Percentiles rank a stretch among this genome's conserved stretches.
phyloP scores from a whole-genome alignment of 805 yeast genomes.

The Yarrowia phangngaensis region DNA sequence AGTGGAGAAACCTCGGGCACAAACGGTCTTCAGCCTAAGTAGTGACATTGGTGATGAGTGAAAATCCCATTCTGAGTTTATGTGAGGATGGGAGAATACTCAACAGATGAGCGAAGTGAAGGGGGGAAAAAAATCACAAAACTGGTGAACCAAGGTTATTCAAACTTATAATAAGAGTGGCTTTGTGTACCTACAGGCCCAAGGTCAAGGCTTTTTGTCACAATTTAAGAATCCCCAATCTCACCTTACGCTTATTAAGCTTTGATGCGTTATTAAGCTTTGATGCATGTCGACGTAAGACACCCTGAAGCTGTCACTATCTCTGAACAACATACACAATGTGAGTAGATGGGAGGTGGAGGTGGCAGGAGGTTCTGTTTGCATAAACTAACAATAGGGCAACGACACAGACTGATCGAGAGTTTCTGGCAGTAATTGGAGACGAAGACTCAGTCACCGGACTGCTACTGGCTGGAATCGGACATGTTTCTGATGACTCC shows the following conservation, averaged over 20 bases:
- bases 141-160: not conserved
- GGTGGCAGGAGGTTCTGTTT: not conserved
- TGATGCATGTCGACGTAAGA: no score
- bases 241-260: no score
- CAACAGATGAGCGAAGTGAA: constrained; percentile 9
- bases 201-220: not conserved
- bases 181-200: not conserved
- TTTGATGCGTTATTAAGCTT: no score
- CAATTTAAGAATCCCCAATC: not conserved
- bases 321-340: constrained; percentile 6
- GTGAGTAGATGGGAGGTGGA: not conserved
- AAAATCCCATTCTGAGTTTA: not conserved
- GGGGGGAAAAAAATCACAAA: not conserved
- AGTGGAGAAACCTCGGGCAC: constrained; percentile 12
- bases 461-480: constrained; percentile 88
- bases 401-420: constrained; percentile 50
- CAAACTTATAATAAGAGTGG: not conserved
- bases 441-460: constrained; percentile 98
- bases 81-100: not conserved
- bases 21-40: not conserved
- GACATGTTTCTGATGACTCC: constrained; percentile 63
- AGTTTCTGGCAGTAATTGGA: constrained; percentile 87
- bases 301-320: no score
- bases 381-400: constrained; percentile 23
- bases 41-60: constrained; percentile 1